Base-by-base conservation (phyloP, 176 grass and related monocot genomes). In the Thinopyrum elongatum region DNA sequence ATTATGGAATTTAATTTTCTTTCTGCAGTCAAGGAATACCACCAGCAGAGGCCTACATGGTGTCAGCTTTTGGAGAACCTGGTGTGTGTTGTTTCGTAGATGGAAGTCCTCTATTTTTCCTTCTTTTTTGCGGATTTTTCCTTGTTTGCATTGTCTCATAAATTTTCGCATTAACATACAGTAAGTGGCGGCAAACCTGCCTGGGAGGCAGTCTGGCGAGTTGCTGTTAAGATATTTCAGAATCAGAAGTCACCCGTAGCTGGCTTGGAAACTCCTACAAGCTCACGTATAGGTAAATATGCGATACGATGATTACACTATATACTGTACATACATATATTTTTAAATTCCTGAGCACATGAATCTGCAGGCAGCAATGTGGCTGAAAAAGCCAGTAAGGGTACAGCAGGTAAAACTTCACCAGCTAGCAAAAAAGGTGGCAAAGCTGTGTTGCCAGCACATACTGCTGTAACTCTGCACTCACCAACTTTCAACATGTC, bases 31-130 rank as follows among this genome's bases (percentile, higher is more conserved):
- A 99, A 93, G 92, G 92, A 64, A 90, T 94, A 44, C 90, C 90
- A 62, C 97, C 97, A 44, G 90, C 84, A 79, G 97, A 99, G 88
- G 76, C 94, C 90, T 99, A 91, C 80, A 99, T 99, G 94, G 14
- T 87, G 35, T 92, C 97, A 70, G 97, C 97, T 85, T 99, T 99
- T 79, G 97, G 94, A 90, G 97, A 94, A 85, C 78, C 85, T 80
- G 97, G 97, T 99, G 70, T 62, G 90, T 96, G 74, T 80, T 8
- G 55, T 77, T 81, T 53, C 66, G 67, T 23, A 30, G 1, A 29
- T 85, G 68, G 78, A 25, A 31, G 38, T 76, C 38, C n/a, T 77
- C 11, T 10, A 41, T 88, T 28, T 28, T 70, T 3, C 27, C 33
- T 12, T n/a, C 15, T 46, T 46, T 38, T 38, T 74, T 74, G 23